phyloP scores from a whole-genome alignment of 345 rosid genomes.

The Camelina sativa region DNA sequence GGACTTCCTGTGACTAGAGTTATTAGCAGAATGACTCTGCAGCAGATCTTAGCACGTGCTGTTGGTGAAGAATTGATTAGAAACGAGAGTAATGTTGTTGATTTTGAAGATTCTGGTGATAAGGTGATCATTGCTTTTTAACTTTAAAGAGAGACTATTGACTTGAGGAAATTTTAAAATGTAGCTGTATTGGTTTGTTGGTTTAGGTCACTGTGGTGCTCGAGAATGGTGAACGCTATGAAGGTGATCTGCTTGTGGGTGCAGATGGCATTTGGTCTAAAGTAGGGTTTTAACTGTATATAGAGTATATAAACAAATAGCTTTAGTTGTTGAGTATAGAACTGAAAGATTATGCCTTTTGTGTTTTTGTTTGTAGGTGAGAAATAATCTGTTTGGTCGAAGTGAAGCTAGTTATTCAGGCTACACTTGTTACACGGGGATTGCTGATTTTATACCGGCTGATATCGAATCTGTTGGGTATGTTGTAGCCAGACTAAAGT shows the following conservation, averaged over 20 bases:
- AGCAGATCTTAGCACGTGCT: constrained; percentile 73
- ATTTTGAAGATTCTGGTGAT: constrained; percentile 77
- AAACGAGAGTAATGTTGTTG: constrained; percentile 82
- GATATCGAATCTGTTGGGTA: constrained; percentile 95
- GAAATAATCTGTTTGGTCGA: constrained; percentile 77
- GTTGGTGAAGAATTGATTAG: constrained; percentile 82
- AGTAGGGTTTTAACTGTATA: constrained; percentile 48
- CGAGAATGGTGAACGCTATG: constrained; percentile 70
- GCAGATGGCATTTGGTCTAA: constrained; percentile 99
- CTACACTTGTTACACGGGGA: constrained; percentile 94
- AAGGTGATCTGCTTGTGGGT: constrained; percentile 91
- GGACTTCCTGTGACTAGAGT: constrained; percentile 95
- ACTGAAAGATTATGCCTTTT: constrained; percentile 5
- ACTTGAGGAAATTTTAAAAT: not conserved
- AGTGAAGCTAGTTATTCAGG: constrained; percentile 77
- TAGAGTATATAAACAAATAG: not conserved
- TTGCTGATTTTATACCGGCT: constrained; percentile 89
- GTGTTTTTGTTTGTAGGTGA: constrained; percentile 55
- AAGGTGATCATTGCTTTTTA: constrained; percentile 52
- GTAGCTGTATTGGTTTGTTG: constrained; percentile 29
- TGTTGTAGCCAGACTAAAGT: constrained; percentile 11
- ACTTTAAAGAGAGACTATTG: not conserved
- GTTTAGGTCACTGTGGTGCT: constrained; percentile 77
- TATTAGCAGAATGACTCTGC: constrained; percentile 89
- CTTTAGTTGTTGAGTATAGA: not conserved